Conservation (phyloP, 768 basidiomycete genomes). For the Chalciporus sphaerocephalus region DNA sequence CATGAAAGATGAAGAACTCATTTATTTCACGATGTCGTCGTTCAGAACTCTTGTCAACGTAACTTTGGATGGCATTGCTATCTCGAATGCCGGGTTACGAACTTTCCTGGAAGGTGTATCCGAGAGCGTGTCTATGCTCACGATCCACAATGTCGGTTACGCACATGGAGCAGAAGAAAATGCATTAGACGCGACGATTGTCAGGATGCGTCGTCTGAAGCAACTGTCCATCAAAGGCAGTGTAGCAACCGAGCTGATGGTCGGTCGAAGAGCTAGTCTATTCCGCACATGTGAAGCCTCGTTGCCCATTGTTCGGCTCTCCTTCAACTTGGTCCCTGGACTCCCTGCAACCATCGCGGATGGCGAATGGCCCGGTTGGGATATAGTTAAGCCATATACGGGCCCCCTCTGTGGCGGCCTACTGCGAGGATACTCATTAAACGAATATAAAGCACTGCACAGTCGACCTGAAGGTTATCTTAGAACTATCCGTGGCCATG, state of each 20-base stretch:
- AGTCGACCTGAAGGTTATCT: not conserved
- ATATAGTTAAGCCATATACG: not conserved
- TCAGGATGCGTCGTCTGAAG: not conserved
- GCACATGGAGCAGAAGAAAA: not conserved
- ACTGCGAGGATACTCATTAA: not conserved
- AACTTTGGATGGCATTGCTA: not conserved
- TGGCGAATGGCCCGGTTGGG: not conserved
- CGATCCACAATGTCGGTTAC: not conserved
- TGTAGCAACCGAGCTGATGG: conserved; percentile 1
- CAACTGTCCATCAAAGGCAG: not conserved
- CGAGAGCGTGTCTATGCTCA: conserved; percentile 1
- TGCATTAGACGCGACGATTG: not conserved
- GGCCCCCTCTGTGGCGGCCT: not conserved
- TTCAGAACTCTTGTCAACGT: not conserved
- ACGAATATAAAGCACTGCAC: not conserved
- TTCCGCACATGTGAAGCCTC: not conserved
- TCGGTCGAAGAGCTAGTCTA: not conserved
- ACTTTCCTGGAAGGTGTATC: not conserved
- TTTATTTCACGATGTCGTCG: conserved; percentile 1
- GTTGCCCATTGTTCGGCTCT: not conserved
- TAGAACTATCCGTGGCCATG: not conserved
- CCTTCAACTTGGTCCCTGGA: not conserved
- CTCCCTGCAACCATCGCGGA: not conserved
- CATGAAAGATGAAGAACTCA: conserved; percentile 3
- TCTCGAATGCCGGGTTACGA: not conserved